Base-by-base conservation (phyloP, 2,329 filamentous ascomycete species). In the Botryotinia narcissicola region DNA sequence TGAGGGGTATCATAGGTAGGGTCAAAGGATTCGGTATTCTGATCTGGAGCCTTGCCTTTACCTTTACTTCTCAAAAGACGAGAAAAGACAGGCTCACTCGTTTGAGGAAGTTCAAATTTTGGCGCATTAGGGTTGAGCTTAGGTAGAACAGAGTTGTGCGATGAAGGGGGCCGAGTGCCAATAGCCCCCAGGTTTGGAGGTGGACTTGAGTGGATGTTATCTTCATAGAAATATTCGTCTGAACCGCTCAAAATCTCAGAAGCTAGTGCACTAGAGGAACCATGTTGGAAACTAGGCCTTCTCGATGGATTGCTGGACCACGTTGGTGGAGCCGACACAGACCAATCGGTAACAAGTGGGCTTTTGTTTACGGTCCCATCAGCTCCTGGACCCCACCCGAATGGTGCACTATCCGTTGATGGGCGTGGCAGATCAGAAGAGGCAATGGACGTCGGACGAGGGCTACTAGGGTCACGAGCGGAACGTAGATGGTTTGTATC, bases 51-150 rank as follows among this genome's bases (percentile, higher is more conserved):
- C 74, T 83, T 84, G n/a, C 80, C 80, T 76, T 83, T 85, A 35
- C 79, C 76, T 75, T 84, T 80, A 35, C 78, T 78, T 75, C 84
- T 85, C 44, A 81, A 81, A 37, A 72, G 70, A 7, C 86, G 85
- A 78, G 90, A 88, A 74, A 96, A 89, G 54, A 90, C 87, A 16
- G 76, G 91, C 82, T 92, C 95, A 81, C 40, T 68, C 25, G 48
- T 42, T 61, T 68, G 71, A 44, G 71, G 51, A 25, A 61, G 63
- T 82, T 92, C 95, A 81, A 98, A 98, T 0, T 92, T 93, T 14
- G 95, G 95, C 0, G 95, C 96, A 10, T 93, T 89, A 12, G 96
- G 96, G 79, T 99, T 98, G 42, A 98, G 86, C 78, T 87, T 87
- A 64, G 89, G 78, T 82, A 90, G 84, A 59, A 85, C 80, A 70